Conservation (phyloP, 495 filamentous ascomycete genomes). For the Xanthoparmelia taractica region DNA sequence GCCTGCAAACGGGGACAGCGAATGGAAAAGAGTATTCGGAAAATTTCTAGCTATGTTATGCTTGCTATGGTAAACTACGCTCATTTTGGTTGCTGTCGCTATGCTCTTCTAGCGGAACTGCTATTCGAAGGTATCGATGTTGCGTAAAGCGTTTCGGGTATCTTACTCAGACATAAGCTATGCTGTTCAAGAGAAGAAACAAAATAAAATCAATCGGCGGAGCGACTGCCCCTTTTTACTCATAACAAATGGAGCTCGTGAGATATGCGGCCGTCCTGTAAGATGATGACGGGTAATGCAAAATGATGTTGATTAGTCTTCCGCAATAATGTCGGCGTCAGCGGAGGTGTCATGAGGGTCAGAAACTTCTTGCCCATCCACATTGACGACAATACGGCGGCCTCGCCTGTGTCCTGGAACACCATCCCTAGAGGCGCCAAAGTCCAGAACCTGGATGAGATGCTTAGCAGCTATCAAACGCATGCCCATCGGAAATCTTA, state of each 20-base stretch:
- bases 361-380: constrained; percentile 40
- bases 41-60: neutral
- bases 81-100: constrained; percentile 7
- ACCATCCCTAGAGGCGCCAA: constrained; percentile 81
- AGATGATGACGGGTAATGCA: neutral
- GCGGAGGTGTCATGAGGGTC: constrained; percentile 31
- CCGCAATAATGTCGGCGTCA: constrained; percentile 38
- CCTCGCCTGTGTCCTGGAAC: constrained; percentile 68
- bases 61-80: constrained; percentile 1
- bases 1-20: neutral
- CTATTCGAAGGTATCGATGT: constrained; percentile 9
- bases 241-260: neutral
- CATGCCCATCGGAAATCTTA: constrained; percentile 38
- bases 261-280: neutral
- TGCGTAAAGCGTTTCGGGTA: constrained; percentile 7
- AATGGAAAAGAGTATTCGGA: neutral
- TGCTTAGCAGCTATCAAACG: constrained; percentile 2
- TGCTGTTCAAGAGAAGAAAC: neutral
- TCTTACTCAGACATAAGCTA: constrained; percentile 10
- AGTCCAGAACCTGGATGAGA: constrained; percentile 64
- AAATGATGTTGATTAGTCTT: constrained; percentile 24
- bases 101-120: constrained; percentile 4
- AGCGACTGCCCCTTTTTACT: neutral
- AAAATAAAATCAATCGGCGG: neutral
- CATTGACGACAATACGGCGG: constrained; percentile 70